These are phyloP conservation scores for Apiotrichum laibachii DNA, from an alignment of 1,284 basidiomycete genomes.

Conservation along the genomic window DNA sequence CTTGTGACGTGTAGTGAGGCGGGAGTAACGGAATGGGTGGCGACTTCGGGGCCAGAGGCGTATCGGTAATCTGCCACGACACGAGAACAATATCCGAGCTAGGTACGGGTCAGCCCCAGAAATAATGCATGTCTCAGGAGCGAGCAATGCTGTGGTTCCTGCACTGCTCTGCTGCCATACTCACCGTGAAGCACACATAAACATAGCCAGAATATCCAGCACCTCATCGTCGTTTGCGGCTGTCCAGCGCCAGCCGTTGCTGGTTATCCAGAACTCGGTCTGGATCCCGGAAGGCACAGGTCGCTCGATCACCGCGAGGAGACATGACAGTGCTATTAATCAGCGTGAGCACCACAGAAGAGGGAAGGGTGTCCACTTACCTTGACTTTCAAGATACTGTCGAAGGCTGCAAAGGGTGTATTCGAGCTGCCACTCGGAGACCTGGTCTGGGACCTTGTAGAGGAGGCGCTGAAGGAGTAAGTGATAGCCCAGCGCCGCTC, in stretches of 20 bases:
- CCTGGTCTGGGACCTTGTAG: not conserved
- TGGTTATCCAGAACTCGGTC: slow-evolving; percentile 6
- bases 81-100: not conserved
- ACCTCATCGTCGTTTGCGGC: not conserved
- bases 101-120: no score
- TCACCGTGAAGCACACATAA: not conserved
- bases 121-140: not conserved
- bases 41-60: no score
- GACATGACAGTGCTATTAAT: not conserved
- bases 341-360: not conserved
- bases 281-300: not conserved
- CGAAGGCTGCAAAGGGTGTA: slow-evolving; percentile 2
- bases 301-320: not conserved
- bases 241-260: not conserved
- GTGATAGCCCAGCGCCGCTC: no score
- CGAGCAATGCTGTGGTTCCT: not conserved
- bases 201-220: not conserved
- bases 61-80: no score
- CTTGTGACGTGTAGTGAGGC: no score
- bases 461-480: not conserved
- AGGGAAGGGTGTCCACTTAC: not conserved
- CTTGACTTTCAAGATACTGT: not conserved
- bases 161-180: not conserved
- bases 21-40: no score
- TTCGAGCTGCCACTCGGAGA: slow-evolving; percentile 2